Base-by-base conservation (phyloP, 106 monocot genomes). In the Allium sativum region DNA sequence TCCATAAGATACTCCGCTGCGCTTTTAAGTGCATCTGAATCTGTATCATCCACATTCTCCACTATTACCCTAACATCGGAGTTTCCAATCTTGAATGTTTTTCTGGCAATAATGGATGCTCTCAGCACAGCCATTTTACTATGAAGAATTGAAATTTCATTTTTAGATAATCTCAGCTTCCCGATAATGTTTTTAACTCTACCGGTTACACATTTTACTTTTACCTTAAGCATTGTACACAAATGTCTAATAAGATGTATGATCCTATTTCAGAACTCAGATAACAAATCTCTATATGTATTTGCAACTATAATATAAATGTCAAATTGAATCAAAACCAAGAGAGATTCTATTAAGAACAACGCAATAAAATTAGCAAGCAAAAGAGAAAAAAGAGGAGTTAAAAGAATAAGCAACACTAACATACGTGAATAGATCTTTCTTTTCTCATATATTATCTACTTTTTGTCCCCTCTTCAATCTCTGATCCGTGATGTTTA, bases 1-100 rank as follows among this genome's bases (percentile, higher is more conserved):
- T 68, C 70, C 0, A 88, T 70, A n/a, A 98, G 87, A 76, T 78
- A 82, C 58, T 98, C 96, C 3, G 91, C 91, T 42, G 96, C 91
- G 56, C 59, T 80, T 61, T 85, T 91, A 31, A 98, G 76, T 13
- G 84, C 77, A 71, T 98, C 96, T 12, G 91, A 74, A 43, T 98
- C 96, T n/a, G 68, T 72, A 20, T 98, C 91, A 8, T 80, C 96
- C 91, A 91, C 85, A 53, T 47, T 80, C 56, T 98, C 91, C 58
- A 98, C 84, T 7, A 91, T 63, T 21, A 82, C 73, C 68, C 96
- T 79, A 47, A 80, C 54, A 72, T 79, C 81, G 18, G 87, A 59
- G 50, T 44, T 68, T 51, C 82, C 87, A 9, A 91, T 70, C 14
- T 42, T 22, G 50, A 82, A 52, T 5, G 82, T 80, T 65, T 80